A percentile compares a stretch with the other conserved stretches of the same genome.
Evolutionary conservation across 805 yeast species (phyloP).

Genomic region (Ogataea trehalophila): DNA sequence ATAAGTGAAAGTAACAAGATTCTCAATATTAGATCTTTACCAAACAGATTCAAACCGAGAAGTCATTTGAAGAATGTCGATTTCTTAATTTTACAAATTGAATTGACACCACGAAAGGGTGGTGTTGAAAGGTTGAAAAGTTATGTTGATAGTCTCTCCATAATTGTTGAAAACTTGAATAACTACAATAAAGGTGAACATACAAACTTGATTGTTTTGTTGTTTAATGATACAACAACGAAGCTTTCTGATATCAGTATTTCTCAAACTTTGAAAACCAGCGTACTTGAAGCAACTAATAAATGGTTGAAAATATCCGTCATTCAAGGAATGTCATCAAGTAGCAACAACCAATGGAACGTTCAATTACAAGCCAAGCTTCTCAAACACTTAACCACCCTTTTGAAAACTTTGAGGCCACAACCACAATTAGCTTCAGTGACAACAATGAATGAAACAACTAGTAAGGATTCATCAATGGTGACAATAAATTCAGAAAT

Average conservation of each 20-base stretch:
- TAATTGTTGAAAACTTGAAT: conserved; percentile 18
- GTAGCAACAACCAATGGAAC: neutral
- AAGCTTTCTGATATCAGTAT: neutral
- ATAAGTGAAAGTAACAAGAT: conserved; percentile 3
- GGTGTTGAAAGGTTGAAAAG: conserved; percentile 10
- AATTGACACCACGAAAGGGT: conserved; percentile 26
- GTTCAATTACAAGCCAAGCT: neutral
- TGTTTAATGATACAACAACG: conserved; percentile 2
- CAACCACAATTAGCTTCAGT: neutral
- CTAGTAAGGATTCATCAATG: neutral
- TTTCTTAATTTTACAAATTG: conserved; percentile 49
- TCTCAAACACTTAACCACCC: neutral
- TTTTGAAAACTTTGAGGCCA: neutral
- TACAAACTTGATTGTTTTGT: conserved; percentile 4
- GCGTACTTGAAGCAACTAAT: neutral
- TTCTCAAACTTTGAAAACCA: conserved; percentile 1
- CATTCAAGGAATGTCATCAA: neutral
- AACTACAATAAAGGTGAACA: conserved; percentile 8
- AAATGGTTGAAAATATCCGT: conserved; percentile 1
- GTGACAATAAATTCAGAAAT: neutral
- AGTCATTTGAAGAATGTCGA: conserved; percentile 36
- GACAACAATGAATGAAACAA: neutral
- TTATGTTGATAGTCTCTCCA: conserved; percentile 16
- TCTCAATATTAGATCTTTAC: conserved; percentile 38
- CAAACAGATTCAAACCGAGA: conserved; percentile 34